A percentile compares a stretch with the other conserved stretches of the same genome.
phyloP scores from a whole-genome alignment of 192 early-diverging fungal genomes.

The Podochytrium sp. region DNA sequence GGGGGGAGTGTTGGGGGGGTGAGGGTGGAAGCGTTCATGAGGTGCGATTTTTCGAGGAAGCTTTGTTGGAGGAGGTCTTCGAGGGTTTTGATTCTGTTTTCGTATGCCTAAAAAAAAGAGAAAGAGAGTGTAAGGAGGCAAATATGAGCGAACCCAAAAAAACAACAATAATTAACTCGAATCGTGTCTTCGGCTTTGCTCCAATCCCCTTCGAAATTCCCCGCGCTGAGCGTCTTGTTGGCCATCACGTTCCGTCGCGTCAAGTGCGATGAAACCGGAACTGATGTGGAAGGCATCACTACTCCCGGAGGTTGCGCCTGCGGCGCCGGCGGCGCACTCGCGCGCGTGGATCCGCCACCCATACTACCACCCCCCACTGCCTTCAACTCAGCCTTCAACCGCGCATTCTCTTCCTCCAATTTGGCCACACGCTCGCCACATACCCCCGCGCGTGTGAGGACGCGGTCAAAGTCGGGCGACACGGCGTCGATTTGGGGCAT shows the following conservation, averaged over 20 bases:
- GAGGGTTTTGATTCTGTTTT: slow-evolving; percentile 30
- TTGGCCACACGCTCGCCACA: slow-evolving; percentile 30
- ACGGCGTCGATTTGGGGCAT: slow-evolving; percentile 44
- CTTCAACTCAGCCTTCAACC: slow-evolving; percentile 33
- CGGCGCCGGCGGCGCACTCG: background rate
- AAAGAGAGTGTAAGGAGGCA: background rate
- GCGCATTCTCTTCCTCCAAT: slow-evolving; percentile 49
- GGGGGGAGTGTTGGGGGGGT: background rate
- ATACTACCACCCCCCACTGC: background rate
- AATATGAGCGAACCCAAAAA: background rate
- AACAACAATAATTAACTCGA: background rate
- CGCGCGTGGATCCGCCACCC: background rate
- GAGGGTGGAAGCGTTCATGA: background rate
- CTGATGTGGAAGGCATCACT: background rate
- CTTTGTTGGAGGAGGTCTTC: slow-evolving; percentile 40
- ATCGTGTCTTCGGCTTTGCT: slow-evolving; percentile 35
- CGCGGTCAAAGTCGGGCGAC: slow-evolving; percentile 47
- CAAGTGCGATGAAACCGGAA: background rate
- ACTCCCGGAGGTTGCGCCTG: background rate
- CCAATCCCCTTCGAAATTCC: slow-evolving; percentile 6
- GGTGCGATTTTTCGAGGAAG: slow-evolving; percentile 26
- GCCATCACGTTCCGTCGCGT: background rate
- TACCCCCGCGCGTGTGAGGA: slow-evolving; percentile 33
- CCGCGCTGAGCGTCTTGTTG: slow-evolving; percentile 8
- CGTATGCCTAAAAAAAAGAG: slow-evolving; percentile 36